A percentile compares a stretch with the other conserved stretches of the same genome.
Conservation (phyloP, 2,329 filamentous ascomycete genomes). For the Aspergillus pseudoterreus region DNA sequence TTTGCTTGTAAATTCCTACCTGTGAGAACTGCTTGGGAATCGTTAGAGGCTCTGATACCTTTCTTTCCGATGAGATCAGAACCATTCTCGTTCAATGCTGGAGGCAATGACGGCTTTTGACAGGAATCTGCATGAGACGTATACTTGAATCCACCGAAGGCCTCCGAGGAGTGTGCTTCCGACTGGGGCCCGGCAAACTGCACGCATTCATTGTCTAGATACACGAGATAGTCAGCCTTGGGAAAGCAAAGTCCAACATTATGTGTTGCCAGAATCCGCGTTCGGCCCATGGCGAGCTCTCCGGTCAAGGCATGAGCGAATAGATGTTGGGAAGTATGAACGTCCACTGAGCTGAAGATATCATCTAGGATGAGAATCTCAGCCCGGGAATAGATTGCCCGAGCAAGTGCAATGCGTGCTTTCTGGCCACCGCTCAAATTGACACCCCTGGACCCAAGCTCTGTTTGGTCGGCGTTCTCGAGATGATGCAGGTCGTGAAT, state of each 20-base stretch:
- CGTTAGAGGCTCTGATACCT: too few species aligned
- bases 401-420: conserved; percentile 72
- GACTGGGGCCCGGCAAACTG: neutral
- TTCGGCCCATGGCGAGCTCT: conserved; percentile 62
- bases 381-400: conserved; percentile 72
- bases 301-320: conserved; percentile 71
- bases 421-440: conserved; percentile 78
- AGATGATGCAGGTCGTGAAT: conserved; percentile 70
- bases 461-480: conserved; percentile 67
- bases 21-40: too few species aligned
- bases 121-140: too few species aligned
- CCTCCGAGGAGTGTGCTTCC: neutral
- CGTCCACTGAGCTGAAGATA: conserved; percentile 75
- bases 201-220: neutral
- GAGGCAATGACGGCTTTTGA: too few species aligned
- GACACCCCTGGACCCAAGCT: conserved; percentile 76
- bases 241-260: conserved; percentile 66
- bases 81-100: too few species aligned
- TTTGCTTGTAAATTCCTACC: too few species aligned
- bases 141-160: too few species aligned
- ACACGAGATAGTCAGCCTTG: conserved; percentile 57
- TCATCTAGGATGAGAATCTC: conserved; percentile 73
- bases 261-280: conserved; percentile 74
- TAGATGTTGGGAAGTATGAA: conserved; percentile 71
- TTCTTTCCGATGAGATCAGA: too few species aligned